Evolutionary conservation across 2,329 filamentous ascomycete species (phyloP).

Genomic region (Paraphaeosphaeria sporulosa): DNA sequence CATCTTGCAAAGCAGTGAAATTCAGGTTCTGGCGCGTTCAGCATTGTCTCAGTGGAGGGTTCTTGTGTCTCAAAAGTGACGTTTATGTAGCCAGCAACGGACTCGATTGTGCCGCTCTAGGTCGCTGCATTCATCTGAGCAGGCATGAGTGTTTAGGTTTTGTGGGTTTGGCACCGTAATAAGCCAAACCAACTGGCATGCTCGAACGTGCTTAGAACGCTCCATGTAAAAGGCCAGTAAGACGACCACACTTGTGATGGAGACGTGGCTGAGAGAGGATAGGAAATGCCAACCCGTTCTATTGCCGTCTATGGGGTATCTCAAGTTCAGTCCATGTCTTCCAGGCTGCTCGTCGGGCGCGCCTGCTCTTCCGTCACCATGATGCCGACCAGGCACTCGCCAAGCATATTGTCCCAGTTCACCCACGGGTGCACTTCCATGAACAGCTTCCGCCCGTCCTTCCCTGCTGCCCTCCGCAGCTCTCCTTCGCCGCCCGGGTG

Average conservation of each 20-base stretch:
- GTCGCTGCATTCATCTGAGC: background rate
- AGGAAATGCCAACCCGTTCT: conserved; percentile 1
- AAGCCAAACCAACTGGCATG: background rate
- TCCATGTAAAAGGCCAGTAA: background rate
- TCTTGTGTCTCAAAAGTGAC: background rate
- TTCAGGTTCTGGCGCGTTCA: background rate
- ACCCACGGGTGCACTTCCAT: conserved; percentile 73
- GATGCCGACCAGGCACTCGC: conserved; percentile 68
- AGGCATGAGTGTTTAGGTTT: background rate
- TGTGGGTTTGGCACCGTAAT: background rate
- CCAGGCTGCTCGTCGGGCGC: conserved; percentile 50
- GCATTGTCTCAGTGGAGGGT: background rate
- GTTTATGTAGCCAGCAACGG: background rate
- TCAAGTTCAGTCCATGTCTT: conserved; percentile 65
- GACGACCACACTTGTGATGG: background rate
- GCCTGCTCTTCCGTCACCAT: conserved; percentile 63
- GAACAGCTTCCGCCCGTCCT: conserved; percentile 71
- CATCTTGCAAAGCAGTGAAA: background rate
- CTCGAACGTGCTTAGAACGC: background rate
- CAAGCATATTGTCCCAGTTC: conserved; percentile 72
- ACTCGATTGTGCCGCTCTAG: background rate
- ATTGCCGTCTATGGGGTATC: conserved; percentile 28
- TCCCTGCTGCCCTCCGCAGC: conserved; percentile 78
- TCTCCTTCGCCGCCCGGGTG: conserved; percentile 88
- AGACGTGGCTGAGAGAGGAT: no score